phyloP scores from a whole-genome alignment of 257 asterid species.

The Solanum microdontum region DNA sequence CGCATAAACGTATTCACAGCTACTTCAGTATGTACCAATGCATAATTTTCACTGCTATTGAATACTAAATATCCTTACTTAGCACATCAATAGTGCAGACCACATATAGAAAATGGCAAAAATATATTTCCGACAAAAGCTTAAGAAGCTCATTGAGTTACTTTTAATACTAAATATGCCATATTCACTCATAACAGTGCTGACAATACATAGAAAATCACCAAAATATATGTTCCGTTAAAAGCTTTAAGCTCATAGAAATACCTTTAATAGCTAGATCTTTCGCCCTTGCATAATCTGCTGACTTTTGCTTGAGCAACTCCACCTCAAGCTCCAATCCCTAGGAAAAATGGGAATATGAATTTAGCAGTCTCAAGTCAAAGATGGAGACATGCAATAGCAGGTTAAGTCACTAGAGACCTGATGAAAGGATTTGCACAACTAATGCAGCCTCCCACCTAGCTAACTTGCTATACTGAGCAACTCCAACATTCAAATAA shows the following conservation, averaged over 20 bases:
- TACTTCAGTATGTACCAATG: background rate
- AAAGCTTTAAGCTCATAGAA: background rate
- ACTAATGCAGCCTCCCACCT: background rate
- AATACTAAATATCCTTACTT: background rate
- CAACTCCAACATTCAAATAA: background rate
- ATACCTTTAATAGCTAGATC: conserved; percentile 65
- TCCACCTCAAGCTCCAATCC: conserved; percentile 70
- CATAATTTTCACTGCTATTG: background rate
- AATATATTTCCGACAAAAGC: background rate
- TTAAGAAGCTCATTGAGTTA: background rate
- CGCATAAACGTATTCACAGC: background rate
- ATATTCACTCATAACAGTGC: background rate
- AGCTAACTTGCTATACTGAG: background rate
- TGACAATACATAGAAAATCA: background rate
- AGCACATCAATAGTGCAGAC: background rate
- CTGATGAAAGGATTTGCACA: background rate
- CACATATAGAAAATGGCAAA: background rate
- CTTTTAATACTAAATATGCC: background rate
- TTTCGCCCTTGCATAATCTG: conserved; percentile 78
- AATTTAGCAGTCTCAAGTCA: background rate
- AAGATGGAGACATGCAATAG: background rate
- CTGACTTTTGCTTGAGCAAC: conserved; percentile 49
- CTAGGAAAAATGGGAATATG: conserved; percentile 15
- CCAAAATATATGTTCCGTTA: background rate
- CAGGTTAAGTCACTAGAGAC: background rate